Evolutionary conservation across 1,284 basidiomycete genomes (phyloP), one percentile per base, ranked within the genome.

Genomic region (Flammula alnicola): DNA sequence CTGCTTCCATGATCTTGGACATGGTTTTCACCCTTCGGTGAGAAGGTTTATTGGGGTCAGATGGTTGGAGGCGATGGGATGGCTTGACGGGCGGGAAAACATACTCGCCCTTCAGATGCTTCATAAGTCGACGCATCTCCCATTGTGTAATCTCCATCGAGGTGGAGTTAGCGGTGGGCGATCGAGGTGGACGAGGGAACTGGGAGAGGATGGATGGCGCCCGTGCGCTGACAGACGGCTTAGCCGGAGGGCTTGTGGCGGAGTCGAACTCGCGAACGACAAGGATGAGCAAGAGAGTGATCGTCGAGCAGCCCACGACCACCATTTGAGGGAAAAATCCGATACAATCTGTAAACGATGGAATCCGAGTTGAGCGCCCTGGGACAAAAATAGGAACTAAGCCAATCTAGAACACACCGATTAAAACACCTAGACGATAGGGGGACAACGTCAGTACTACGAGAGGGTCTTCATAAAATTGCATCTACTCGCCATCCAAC

Each of bases 311-410:
- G 7, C 72, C 70, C 17, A 69, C 63, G 23, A 79, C 63, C n/a
- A 79, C 64, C 76, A 81, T 80, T 58, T 83, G 80, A 6, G 79
- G 78, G 62, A 83, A 81, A 61, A 74, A 79, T 3, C 79, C 80
- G 36, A 83, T 80, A 45, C 67, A 70, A 59, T 83, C 79, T 80
- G 48, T 22, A 19, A 40, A n/a, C n/a, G n/a, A n/a, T 26, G 5
- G 32, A 41, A 27, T 2, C 30, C n/a, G 26, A 19, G 25, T 9
- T 49, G 16, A 50, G 39, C 25, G 1, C 23, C 38, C 20, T 37
- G 36, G 25, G 35, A 38, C 11, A 29, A 17, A 44, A 12, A n/a
- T n/a, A n/a, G n/a, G n/a, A n/a, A 14, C 26, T 45, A 14, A 44
- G 14, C 20, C 33, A 41, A 27, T 26, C 17, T 22, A 42, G 41